Base-by-base conservation (phyloP, 2,329 filamentous ascomycete species). In the Pyricularia sp. region DNA sequence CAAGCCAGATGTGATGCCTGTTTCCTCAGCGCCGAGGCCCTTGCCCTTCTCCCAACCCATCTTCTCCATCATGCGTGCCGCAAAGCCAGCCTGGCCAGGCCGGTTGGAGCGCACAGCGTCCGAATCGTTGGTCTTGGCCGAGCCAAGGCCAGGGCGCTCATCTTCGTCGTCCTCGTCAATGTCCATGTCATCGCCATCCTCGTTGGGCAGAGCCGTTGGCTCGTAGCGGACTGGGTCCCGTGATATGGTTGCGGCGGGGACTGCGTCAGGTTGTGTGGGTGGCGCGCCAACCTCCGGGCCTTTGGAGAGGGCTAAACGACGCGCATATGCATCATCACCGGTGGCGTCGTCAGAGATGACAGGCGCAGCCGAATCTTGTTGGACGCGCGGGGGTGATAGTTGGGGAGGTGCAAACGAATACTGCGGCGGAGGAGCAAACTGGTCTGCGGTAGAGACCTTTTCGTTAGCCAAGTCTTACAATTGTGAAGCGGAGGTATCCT, bases 21-120 rank as follows among this genome's bases (percentile, higher is more conserved):
- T 63, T 62, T 87, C 86, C 35, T 86, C 86, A 19, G 91, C 92
- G 69, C 94, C 94, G 4, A 99, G 84, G 24, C 94, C 94, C 67
- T 88, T 84, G 28, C 94, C 94, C 71, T 93, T 88, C 44, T 87
- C 88, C 90, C 93, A 97, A 65, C 94, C 94, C 77, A 96, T 94
- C 74, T 97, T 97, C 67, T 86, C 84, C 86, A 99, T 91, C 65
- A 97, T 84, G 40, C 92, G 88, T 69, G 92, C 85, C 0, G 91
- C 94, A 74, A 96, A 96, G 63, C 88, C 90, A 68, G 87, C 84
- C 74, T 96, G 90, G 19, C 91, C 91, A 0, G 92, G 91, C 2
- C 87, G 85, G 65, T 79, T 84, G 57, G 87, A 88, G 28, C 26
- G 35, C 62, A 28, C 30, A n/a, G n/a, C 22, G 8, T 53, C n/a